Evolutionary conservation across 805 yeast species (phyloP).

Genomic region (Saitoella complicata): DNA sequence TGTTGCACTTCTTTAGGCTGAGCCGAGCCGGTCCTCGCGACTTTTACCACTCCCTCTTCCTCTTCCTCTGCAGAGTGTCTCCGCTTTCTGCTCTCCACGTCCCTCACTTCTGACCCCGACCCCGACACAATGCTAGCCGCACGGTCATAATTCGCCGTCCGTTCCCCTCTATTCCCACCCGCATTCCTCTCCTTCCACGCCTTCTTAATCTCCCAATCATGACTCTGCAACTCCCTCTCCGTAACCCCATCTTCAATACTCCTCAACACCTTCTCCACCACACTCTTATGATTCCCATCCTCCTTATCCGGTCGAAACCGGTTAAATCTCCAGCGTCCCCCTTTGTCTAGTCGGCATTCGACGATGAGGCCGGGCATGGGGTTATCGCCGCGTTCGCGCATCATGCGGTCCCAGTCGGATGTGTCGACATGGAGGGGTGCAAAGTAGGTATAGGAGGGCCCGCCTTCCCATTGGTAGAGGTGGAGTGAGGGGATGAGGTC

Average conservation of each 20-base stretch:
- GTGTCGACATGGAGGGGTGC: conserved; percentile 45
- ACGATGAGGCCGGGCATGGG: conserved; percentile 81
- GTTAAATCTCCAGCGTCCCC: conserved; percentile 63
- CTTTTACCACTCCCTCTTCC: too few species aligned
- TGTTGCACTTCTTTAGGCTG: too few species aligned
- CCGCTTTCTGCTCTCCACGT: too few species aligned
- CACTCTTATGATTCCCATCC: conserved; percentile 69
- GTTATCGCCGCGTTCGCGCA: conserved; percentile 36
- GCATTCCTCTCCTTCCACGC: neutral
- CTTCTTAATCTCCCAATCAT: neutral
- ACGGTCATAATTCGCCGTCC: too few species aligned
- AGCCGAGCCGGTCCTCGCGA: too few species aligned
- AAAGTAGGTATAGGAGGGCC: conserved; percentile 44
- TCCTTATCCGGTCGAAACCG: conserved; percentile 87
- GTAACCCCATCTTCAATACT: conserved; percentile 78
- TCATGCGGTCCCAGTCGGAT: conserved; percentile 67
- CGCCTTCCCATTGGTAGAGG: conserved; percentile 68
- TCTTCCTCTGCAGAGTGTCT: too few species aligned
- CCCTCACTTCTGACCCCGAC: too few species aligned
- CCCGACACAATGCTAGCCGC: too few species aligned
- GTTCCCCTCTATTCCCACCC: neutral
- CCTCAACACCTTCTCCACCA: conserved; percentile 65
- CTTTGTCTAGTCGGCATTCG: conserved; percentile 58
- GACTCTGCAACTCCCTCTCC: conserved; percentile 47
- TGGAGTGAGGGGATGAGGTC: conserved; percentile 12